These are phyloP conservation scores for Aspergillus neoniger DNA, from an alignment of 2,329 filamentous ascomycete genomes.

Conservation along the genomic window DNA sequence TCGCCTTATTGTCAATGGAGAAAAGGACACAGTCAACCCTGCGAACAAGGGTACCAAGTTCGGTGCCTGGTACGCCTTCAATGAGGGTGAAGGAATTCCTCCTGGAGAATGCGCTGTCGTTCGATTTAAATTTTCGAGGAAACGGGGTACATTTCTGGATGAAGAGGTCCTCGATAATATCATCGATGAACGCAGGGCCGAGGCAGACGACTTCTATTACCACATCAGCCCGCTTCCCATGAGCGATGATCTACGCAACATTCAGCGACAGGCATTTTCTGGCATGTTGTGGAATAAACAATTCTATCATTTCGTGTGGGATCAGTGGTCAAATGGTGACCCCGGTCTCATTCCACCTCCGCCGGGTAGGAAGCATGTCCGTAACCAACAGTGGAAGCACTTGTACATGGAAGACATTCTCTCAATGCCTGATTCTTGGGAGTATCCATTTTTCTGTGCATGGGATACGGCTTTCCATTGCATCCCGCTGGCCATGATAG, in stretches of 20 bases:
- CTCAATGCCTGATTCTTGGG: slow-evolving; percentile 98
- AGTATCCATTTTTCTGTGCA: slow-evolving; percentile 96
- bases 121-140: slow-evolving; percentile 81
- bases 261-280: slow-evolving; percentile 89
- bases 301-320: slow-evolving; percentile 95
- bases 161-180: slow-evolving; percentile 91
- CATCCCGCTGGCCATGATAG: slow-evolving; percentile 93
- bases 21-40: slow-evolving; percentile 82
- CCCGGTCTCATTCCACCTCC: slow-evolving; percentile 86
- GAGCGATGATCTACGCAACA: slow-evolving; percentile 89
- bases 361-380: slow-evolving; percentile 72
- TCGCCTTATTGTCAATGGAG: slow-evolving; percentile 76
- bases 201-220: slow-evolving; percentile 96
- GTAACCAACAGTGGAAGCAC: slow-evolving; percentile 91
- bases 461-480: slow-evolving; percentile 98
- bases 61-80: slow-evolving; percentile 89
- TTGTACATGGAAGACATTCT: slow-evolving; percentile 92
- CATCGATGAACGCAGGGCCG: slow-evolving; percentile 80
- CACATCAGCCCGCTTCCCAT: slow-evolving; percentile 90
- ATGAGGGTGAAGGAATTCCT: slow-evolving; percentile 80
- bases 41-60: slow-evolving; percentile 79
- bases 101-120: slow-evolving; percentile 95
- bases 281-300: slow-evolving; percentile 99
- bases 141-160: slow-evolving; percentile 76
- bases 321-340: slow-evolving; percentile 96